phyloP scores from a whole-genome alignment of 257 asterid species.

The Echium plantagineum region DNA sequence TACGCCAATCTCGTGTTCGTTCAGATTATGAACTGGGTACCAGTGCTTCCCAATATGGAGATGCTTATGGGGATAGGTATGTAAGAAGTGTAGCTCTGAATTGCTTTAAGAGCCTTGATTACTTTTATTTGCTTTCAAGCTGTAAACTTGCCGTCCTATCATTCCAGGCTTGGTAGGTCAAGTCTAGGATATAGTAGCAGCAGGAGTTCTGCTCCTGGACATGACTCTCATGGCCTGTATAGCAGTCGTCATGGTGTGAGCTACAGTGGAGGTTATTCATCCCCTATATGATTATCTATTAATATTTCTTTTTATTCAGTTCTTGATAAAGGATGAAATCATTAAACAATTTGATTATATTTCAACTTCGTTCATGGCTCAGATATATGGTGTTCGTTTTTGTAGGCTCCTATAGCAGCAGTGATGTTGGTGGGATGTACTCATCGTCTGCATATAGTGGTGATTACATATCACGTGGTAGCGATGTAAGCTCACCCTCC shows the following conservation, averaged over 20 bases:
- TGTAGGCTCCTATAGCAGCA: constrained; percentile 72
- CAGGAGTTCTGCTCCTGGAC: constrained; percentile 61
- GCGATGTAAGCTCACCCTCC: constrained; percentile 44
- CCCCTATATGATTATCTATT: no score
- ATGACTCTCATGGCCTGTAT: constrained; percentile 75
- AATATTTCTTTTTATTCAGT: not conserved
- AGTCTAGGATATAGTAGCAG: constrained; percentile 64
- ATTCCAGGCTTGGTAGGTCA: constrained; percentile 67
- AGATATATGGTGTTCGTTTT: constrained; percentile 3
- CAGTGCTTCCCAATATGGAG: constrained; percentile 71
- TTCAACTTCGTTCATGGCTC: not conserved
- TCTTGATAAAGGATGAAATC: not conserved
- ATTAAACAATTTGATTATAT: not conserved
- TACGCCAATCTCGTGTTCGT: constrained; percentile 84
- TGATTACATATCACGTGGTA: constrained; percentile 68
- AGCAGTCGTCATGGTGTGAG: constrained; percentile 78
- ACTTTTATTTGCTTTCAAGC: not conserved
- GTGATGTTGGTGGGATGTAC: constrained; percentile 74
- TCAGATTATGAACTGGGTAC: constrained; percentile 67
- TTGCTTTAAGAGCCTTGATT: not conserved
- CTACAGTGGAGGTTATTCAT: constrained; percentile 60
- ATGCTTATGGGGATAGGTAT: constrained; percentile 78
- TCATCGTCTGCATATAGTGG: constrained; percentile 60
- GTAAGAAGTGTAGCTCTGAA: constrained; percentile 3
- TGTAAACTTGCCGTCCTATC: not conserved